A percentile compares a stretch with the other conserved stretches of the same genome.
These are phyloP conservation scores for Boechera divaricarpa DNA, from an alignment of 345 rosid species.

Conservation along the genomic window DNA sequence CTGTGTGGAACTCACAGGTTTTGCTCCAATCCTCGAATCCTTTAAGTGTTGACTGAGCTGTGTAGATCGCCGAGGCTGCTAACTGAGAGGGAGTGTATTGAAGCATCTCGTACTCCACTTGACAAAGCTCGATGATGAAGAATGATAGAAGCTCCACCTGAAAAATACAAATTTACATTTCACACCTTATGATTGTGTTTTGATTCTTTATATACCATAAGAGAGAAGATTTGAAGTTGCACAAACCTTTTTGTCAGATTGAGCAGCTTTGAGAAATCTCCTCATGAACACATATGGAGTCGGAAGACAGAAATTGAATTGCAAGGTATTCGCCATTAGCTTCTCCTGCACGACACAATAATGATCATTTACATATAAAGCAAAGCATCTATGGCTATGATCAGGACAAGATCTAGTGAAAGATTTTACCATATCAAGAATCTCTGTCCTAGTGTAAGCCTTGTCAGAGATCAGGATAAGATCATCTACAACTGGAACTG, in stretches of 20 bases:
- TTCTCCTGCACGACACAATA: conserved; percentile 70
- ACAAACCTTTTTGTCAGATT: conserved; percentile 82
- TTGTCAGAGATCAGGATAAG: conserved; percentile 88
- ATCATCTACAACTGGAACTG: conserved; percentile 95
- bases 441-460: conserved; percentile 85
- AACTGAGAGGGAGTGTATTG: conserved; percentile 62
- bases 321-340: conserved; percentile 70
- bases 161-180: neutral
- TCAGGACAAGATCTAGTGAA: neutral
- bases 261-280: conserved; percentile 87
- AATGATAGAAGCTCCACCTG: conserved; percentile 86
- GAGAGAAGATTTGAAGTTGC: conserved; percentile 12
- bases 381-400: neutral
- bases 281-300: conserved; percentile 95
- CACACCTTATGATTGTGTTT: neutral
- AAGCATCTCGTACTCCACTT: conserved; percentile 66
- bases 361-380: neutral
- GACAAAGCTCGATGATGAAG: conserved; percentile 62
- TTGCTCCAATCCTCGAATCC: conserved; percentile 55
- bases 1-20: conserved; percentile 55
- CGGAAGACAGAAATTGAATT: conserved; percentile 80
- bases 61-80: conserved; percentile 74
- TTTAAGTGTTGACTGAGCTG: conserved; percentile 57
- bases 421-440: conserved; percentile 79
- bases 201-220: conserved; percentile 1